phyloP scores from a whole-genome alignment of 441 rosid genomes.

The Syzygium syzygioides region DNA sequence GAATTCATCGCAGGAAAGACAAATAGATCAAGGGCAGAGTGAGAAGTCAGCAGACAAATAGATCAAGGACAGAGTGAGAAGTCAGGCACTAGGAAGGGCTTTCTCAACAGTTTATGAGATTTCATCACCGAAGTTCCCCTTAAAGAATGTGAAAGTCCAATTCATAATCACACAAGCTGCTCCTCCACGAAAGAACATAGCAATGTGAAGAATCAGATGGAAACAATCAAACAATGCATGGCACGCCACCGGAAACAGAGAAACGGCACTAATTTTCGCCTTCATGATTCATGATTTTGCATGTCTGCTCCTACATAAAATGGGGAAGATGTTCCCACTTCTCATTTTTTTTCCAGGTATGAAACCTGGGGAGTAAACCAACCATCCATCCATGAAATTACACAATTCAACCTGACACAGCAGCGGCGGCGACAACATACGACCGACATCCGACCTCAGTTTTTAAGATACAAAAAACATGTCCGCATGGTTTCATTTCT shows the following conservation, averaged over 20 bases:
- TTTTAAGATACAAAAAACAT: neutral
- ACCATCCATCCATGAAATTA: neutral
- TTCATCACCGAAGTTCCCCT: neutral
- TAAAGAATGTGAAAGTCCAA: neutral
- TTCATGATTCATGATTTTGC: neutral
- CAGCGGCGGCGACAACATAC: rapidly evolving
- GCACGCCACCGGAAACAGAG: neutral
- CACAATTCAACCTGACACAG: neutral
- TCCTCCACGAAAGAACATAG: neutral
- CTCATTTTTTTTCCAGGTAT: neutral
- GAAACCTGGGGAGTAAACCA: neutral
- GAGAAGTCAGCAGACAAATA: no score
- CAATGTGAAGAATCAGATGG: neutral
- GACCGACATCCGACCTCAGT: neutral
- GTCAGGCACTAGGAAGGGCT: neutral
- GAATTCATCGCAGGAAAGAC: neutral
- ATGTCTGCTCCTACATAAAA: neutral
- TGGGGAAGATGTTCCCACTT: neutral
- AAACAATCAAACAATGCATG: neutral
- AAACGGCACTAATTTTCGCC: neutral
- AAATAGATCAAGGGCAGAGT: neutral
- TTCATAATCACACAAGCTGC: neutral
- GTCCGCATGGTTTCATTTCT: neutral
- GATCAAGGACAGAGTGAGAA: no score
- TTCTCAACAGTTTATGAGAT: neutral